Percentiles rank a stretch among this genome's conserved stretches.
Evolutionary conservation across 2,329 filamentous ascomycete genomes (phyloP).

Genomic region (Aspergillus phoenicis): DNA sequence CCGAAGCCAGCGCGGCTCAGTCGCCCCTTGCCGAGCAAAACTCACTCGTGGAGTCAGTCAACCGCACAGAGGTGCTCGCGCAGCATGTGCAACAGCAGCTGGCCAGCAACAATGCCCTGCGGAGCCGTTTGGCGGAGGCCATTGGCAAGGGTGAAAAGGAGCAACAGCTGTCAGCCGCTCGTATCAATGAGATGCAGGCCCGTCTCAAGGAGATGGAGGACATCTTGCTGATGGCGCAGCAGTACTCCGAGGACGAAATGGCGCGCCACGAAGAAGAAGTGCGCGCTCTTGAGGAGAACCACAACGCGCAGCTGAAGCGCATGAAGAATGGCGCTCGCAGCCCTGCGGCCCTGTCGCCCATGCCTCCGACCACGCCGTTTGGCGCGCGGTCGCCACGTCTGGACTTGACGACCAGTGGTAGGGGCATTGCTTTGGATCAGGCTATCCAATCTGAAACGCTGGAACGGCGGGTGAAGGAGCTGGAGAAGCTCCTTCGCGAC

Average conservation of each 20-base stretch:
- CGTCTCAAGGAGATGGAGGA: constrained; percentile 83
- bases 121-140: constrained; percentile 74
- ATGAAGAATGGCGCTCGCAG: constrained; percentile 59
- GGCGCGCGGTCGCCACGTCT: constrained; percentile 61
- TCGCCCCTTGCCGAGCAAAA: constrained; percentile 70
- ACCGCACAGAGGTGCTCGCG: constrained; percentile 77
- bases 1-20: constrained; percentile 69
- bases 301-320: constrained; percentile 75
- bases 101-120: constrained; percentile 72
- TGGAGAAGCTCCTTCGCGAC: constrained; percentile 77
- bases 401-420: constrained; percentile 63
- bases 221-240: constrained; percentile 77
- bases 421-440: constrained; percentile 63
- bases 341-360: constrained; percentile 54
- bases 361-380: constrained; percentile 64
- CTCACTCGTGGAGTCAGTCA: constrained; percentile 71
- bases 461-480: constrained; percentile 75
- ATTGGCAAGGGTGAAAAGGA: constrained; percentile 82
- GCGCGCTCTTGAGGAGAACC: constrained; percentile 70
- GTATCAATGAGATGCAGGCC: constrained; percentile 81
- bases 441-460: constrained; percentile 74
- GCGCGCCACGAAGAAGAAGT: constrained; percentile 85
- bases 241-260: constrained; percentile 81
- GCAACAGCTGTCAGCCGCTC: constrained; percentile 75
- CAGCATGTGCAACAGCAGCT: constrained; percentile 79